These are phyloP conservation scores for Durotheca rogersii DNA, from an alignment of 495 filamentous ascomycete species.

Conservation along the genomic window DNA sequence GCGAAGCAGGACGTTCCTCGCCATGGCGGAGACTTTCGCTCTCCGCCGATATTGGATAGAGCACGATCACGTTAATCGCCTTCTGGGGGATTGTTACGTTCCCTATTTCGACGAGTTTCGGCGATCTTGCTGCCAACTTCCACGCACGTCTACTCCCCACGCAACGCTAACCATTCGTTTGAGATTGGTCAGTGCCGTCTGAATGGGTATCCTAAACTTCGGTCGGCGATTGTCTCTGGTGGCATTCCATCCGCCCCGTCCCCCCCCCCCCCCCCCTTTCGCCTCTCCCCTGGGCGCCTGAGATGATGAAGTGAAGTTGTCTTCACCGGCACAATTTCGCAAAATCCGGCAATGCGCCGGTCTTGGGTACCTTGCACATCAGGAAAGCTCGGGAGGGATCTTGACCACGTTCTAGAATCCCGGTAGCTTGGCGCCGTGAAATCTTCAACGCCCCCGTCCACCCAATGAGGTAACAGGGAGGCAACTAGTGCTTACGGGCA, in stretches of 20 bases:
- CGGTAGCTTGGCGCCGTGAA: constrained; percentile 4
- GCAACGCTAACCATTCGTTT: no score
- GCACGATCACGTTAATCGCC: neutral
- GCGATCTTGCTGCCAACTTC: neutral
- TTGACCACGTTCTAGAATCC: constrained; percentile 7
- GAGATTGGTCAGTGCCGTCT: neutral
- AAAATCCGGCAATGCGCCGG: constrained; percentile 8
- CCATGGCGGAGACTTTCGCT: constrained; percentile 49
- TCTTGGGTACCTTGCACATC: neutral
- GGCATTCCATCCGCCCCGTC: no score
- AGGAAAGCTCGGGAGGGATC: neutral
- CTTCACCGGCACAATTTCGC: neutral
- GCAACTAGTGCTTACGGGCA: neutral
- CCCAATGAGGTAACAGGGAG: neutral
- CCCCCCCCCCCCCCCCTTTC: no score
- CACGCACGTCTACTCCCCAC: no score
- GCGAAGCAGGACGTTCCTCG: constrained; percentile 59
- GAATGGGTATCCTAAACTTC: neutral
- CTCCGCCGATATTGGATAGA: no score
- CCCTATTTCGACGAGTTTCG: neutral
- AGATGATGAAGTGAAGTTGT: constrained; percentile 2
- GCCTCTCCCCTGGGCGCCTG: neutral
- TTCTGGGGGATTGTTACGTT: neutral
- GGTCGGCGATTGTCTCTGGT: neutral
- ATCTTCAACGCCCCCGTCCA: constrained; percentile 4